phyloP scores from a whole-genome alignment of 148 eudicot genomes.

The Drosera capensis region DNA sequence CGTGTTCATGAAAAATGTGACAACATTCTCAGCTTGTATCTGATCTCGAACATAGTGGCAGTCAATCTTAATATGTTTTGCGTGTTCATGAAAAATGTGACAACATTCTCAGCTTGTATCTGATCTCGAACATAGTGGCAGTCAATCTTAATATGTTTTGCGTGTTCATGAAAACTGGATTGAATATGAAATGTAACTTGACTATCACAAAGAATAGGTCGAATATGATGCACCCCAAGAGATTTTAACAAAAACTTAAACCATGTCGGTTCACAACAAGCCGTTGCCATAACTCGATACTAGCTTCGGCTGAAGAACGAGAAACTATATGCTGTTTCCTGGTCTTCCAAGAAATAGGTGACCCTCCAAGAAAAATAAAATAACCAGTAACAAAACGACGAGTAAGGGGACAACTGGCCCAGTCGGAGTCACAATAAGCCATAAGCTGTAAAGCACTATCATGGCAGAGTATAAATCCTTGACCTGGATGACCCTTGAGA shows the following conservation, averaged over 20 bases:
- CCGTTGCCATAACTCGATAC: not conserved
- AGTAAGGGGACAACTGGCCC: slow-evolving; percentile 2
- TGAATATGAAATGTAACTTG: not conserved
- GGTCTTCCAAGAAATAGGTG: slow-evolving; percentile 1
- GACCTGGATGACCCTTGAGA: slow-evolving; percentile 2
- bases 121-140: too few relatives aligned
- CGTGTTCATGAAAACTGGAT: too few relatives aligned
- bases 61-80: too few relatives aligned
- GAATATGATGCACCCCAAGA: not conserved
- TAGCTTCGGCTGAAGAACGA: not conserved
- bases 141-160: too few relatives aligned
- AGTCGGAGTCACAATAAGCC: slow-evolving; percentile 1
- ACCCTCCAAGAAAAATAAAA: not conserved
- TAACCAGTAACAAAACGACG: slow-evolving; percentile 1
- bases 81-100: too few relatives aligned
- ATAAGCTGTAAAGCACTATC: not conserved
- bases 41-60: too few relatives aligned
- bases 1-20: too few relatives aligned
- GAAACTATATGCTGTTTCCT: not conserved
- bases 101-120: too few relatives aligned
- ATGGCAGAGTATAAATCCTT: not conserved
- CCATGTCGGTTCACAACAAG: not conserved
- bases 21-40: too few relatives aligned
- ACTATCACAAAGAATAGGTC: not conserved
- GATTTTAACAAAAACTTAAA: not conserved